These are phyloP conservation scores for Lanmaoa rubissima DNA, from an alignment of 768 basidiomycete genomes.

Conservation along the genomic window DNA sequence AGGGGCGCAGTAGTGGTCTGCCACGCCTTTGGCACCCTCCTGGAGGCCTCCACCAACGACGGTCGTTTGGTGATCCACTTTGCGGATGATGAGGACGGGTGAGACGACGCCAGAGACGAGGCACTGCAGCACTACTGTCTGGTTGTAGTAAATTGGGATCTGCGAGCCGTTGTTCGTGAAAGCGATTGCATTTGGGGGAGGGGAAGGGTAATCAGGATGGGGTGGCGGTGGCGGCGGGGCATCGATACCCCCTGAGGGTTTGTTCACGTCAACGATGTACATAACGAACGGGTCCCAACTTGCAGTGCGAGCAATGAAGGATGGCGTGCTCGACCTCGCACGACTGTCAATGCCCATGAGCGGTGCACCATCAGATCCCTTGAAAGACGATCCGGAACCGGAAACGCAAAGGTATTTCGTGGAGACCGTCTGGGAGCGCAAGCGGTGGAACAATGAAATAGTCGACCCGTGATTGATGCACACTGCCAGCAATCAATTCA, in stretches of 20 bases:
- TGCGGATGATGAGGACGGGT: slow-evolving; percentile 90
- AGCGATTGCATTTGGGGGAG: slow-evolving; percentile 86
- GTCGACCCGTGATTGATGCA: slow-evolving; percentile 96
- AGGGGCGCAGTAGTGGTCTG: slow-evolving; percentile 76
- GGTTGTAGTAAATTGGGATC: slow-evolving; percentile 94
- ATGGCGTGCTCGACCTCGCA: slow-evolving; percentile 69
- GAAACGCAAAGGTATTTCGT: slow-evolving; percentile 96
- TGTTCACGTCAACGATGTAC: slow-evolving; percentile 94
- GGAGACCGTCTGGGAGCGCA: slow-evolving; percentile 92
- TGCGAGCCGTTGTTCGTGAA: slow-evolving; percentile 81
- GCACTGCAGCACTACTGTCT: slow-evolving; percentile 93
- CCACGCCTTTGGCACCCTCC: slow-evolving; percentile 82
- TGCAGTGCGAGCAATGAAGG: slow-evolving; percentile 85
- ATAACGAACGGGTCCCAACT: slow-evolving; percentile 96
- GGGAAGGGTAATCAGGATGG: slow-evolving; percentile 87
- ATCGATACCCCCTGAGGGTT: slow-evolving; percentile 74
- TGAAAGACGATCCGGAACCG: slow-evolving; percentile 89
- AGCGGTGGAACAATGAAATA: slow-evolving; percentile 92
- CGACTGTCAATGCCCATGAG: slow-evolving; percentile 79
- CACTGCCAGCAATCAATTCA: slow-evolving; percentile 46
- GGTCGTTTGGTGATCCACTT: slow-evolving; percentile 86
- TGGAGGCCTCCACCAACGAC: slow-evolving; percentile 90
- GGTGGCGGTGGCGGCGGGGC: slow-evolving; percentile 78
- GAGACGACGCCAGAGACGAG: slow-evolving; percentile 91
- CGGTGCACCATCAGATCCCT: slow-evolving; percentile 88